These are phyloP conservation scores for Alternaria postmessia DNA, from an alignment of 2,329 filamentous ascomycete genomes.

Conservation along the genomic window DNA sequence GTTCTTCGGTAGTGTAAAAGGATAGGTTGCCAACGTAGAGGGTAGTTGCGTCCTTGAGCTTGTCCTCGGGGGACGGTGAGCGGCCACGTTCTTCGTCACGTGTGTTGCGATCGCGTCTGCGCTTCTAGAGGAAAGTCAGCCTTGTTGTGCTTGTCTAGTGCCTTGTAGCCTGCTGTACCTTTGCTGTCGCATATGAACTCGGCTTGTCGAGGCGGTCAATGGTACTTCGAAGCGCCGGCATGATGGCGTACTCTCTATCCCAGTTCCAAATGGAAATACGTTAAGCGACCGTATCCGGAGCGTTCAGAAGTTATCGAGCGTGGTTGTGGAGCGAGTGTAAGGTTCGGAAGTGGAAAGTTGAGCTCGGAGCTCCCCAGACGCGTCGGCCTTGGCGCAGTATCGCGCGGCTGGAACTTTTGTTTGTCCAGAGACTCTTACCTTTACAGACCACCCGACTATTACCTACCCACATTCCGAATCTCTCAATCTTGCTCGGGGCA, in stretches of 20 bases:
- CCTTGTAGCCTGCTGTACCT: conserved; percentile 61
- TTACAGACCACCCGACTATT: conserved; percentile 5
- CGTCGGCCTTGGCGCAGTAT: conserved; percentile 17
- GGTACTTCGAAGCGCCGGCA: conserved; percentile 68
- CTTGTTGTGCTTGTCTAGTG: background rate
- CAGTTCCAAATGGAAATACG: background rate
- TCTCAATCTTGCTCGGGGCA: background rate
- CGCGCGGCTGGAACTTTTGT: conserved; percentile 26
- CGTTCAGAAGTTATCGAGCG: background rate
- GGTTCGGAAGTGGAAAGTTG: conserved; percentile 9
- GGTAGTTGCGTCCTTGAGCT: conserved; percentile 85
- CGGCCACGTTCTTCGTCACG: conserved; percentile 63
- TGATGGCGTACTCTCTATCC: conserved; percentile 13
- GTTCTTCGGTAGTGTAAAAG: conserved; percentile 98
- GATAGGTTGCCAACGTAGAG: conserved; percentile 98
- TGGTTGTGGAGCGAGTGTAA: conserved; percentile 1
- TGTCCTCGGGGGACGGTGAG: conserved; percentile 74
- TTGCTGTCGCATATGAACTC: conserved; percentile 88
- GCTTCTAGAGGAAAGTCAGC: conserved; percentile 64
- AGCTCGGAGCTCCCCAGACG: conserved; percentile 24
- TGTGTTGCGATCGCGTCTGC: conserved; percentile 68
- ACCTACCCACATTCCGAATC: conserved; percentile 8
- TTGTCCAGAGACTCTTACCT: conserved; percentile 8
- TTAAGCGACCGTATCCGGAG: conserved; percentile 5
- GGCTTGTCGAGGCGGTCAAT: conserved; percentile 93